phyloP scores from a whole-genome alignment of 2,329 filamentous ascomycete species.

The Diaporthe caulivora region DNA sequence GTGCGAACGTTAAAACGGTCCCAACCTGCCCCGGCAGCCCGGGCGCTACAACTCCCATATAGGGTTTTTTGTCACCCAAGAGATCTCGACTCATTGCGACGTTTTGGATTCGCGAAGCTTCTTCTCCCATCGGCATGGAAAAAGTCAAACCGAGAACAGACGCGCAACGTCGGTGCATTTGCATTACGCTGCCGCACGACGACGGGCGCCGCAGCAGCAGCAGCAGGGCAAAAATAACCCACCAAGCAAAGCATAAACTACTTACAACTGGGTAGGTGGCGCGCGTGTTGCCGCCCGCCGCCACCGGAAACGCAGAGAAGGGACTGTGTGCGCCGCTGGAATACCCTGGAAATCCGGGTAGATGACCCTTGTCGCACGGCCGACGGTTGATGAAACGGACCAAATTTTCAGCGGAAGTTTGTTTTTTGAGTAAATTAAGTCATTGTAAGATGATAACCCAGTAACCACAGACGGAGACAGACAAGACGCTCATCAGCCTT shows the following conservation, averaged over 20 bases:
- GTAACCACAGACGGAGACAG: too few relatives aligned
- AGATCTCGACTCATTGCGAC: constrained; percentile 27
- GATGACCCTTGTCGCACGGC: constrained; percentile 1
- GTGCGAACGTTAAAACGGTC: constrained; percentile 4
- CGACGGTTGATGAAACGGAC: constrained; percentile 10
- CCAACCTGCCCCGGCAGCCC: not conserved
- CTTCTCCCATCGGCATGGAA: not conserved
- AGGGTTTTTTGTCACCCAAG: not conserved
- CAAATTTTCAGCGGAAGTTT: constrained; percentile 28
- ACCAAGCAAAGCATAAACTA: too few relatives aligned
- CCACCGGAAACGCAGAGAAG: not conserved
- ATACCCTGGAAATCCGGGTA: not conserved
- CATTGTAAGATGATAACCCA: constrained; percentile 1
- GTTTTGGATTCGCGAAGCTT: constrained; percentile 29
- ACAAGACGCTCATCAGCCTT: not conserved
- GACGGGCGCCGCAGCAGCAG: not conserved
- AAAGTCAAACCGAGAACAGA: constrained; percentile 17
- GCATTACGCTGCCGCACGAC: not conserved
- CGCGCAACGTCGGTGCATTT: constrained; percentile 11
- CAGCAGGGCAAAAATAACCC: not conserved
- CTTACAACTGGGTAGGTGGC: not conserved
- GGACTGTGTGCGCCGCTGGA: too few relatives aligned
- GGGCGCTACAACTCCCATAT: not conserved
- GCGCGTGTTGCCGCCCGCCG: constrained; percentile 15
- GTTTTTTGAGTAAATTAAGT: constrained; percentile 19